Base-by-base conservation (phyloP, 306 rosid genomes). In the Rosa lucieae region DNA sequence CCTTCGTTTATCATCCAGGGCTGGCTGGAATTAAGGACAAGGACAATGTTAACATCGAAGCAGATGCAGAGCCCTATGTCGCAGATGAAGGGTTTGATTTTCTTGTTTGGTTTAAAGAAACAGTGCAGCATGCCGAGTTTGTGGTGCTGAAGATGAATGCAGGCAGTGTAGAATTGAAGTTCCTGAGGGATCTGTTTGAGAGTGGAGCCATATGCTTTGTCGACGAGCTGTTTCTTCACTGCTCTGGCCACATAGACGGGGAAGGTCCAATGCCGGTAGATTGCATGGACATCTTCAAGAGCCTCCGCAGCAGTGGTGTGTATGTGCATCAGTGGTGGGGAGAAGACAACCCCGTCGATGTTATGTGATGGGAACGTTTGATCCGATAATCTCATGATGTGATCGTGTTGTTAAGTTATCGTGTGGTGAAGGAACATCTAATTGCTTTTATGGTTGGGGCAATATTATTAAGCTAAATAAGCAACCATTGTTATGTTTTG, bases 241-340 rank as follows among this genome's bases (percentile, higher is more conserved):
- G 98, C 84, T 74, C 92, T 4, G 90, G 80, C 20, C 73, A 74
- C 43, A 80, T 26, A 11, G 89, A 80, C 23, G 89, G 75, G 39
- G 75, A 83, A 52, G 87, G 80, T 35, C 23, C 80, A 21, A 63
- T 47, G 53, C 82, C 79, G 67, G 87, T 79, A 44, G 85, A 78
- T 1, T 95, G 99, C 81, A 85, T 86, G 89, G 88, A 87, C 84
- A 84, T 95, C 76, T 87, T 82, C 76, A 78, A 59, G 75, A 93
- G 86, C 75, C 95, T 95, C 42, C 86, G 98, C 68, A 78, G 77
- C 86, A 86, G 77, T 56, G 97, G 99, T 40, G 93, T 95, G 56
- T 92, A 80, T 90, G 98, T 91, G 56, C 99, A 95, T 87, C 99
- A 95, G 72, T 91, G 92, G 96, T 92, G 94, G 93, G 93, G 90